Evolutionary conservation across 2,329 filamentous ascomycete genomes (phyloP), one percentile per base, ranked within the genome.

Genomic region (Tolypocladium album): DNA sequence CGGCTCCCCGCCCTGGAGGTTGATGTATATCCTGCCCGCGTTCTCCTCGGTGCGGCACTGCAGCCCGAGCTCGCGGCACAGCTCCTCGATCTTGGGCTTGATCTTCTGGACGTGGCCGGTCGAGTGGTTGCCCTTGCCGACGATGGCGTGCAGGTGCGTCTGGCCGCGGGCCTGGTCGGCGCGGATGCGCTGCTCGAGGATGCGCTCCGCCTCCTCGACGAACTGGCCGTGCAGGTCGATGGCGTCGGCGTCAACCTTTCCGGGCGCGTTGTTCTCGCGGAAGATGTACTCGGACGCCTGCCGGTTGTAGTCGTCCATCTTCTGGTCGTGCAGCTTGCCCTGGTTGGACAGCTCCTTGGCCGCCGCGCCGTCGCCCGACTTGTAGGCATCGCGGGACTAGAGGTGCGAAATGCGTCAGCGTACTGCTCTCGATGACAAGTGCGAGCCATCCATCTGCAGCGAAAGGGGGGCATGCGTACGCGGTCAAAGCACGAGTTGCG

Each of bases 201-300:
- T 94, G 64, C 90, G 84, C 78, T 96, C 92, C 6, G 94, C 94
- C 78, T 97, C 94, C 72, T 96, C 90, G 61, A 96, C 92, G 69
- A 88, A 97, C 70, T 95, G 89, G 3, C 94, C 94, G 73, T 99
- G 94, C 56, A 99, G 80, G 75, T 99, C 94, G 67, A 99, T 92
- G 11, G 89, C 91, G 74, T 97, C 93, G 47, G 79, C 79, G 20
- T 84, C 82, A 12, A 96, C 88, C 62, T 88, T 85, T 22, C 85
- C 89, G 3, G 79, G 74, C 24, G 89, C 87, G 72, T 97, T 97
- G 79, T 97, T 97, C 76, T 93, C 91, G 47, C 92, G 88, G 79
- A 99, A 97, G 71, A 97, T 97, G 74, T 84, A 96, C 61, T 97
- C 90, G 61, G 90, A 90, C 1, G 94, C 94, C 74, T 96, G 91